Percentiles rank a stretch among this genome's conserved stretches.
phyloP scores from a whole-genome alignment of 768 basidiomycete genomes.

The Multifurca ochricompacta region DNA sequence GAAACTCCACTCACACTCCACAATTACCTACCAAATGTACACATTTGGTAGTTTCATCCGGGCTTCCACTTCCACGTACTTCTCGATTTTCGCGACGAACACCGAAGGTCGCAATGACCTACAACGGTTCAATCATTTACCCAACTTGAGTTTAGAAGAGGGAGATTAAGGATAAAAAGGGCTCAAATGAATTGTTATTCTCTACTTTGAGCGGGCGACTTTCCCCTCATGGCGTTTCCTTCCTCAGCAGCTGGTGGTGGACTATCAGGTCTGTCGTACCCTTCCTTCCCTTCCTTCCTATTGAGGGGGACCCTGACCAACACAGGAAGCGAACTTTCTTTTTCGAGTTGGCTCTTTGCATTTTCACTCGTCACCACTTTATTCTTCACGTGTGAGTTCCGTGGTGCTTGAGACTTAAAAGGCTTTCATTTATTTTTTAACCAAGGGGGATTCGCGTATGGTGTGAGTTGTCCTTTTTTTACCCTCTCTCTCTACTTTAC shows the following conservation, averaged over 20 bases:
- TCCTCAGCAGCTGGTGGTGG: neutral
- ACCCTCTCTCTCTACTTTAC: slow-evolving; percentile 19
- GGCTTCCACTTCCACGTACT: neutral
- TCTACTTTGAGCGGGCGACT: too few species aligned
- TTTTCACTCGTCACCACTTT: slow-evolving; percentile 66
- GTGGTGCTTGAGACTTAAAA: neutral
- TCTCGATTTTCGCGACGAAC: neutral
- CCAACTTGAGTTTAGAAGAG: too few species aligned
- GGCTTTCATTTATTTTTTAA: neutral
- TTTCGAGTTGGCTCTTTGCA: slow-evolving; percentile 41
- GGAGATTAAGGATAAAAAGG: neutral
- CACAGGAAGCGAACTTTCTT: slow-evolving; percentile 16
- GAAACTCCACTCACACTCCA: too few species aligned
- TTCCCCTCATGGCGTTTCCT: neutral
- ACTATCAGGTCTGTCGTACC: slow-evolving; percentile 3
- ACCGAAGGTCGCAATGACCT: too few species aligned
- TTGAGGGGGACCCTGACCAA: too few species aligned
- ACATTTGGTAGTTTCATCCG: neutral
- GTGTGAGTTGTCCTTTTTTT: slow-evolving; percentile 33
- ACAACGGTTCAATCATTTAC: neutral
- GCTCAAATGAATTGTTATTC: too few species aligned
- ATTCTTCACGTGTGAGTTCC: slow-evolving; percentile 62
- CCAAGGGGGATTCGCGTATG: slow-evolving; percentile 68
- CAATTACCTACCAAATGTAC: neutral
- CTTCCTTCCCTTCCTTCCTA: too few species aligned